These are phyloP conservation scores for Smithsoniella earleae DNA, from an alignment of 163 green algal species.

Conservation along the genomic window DNA sequence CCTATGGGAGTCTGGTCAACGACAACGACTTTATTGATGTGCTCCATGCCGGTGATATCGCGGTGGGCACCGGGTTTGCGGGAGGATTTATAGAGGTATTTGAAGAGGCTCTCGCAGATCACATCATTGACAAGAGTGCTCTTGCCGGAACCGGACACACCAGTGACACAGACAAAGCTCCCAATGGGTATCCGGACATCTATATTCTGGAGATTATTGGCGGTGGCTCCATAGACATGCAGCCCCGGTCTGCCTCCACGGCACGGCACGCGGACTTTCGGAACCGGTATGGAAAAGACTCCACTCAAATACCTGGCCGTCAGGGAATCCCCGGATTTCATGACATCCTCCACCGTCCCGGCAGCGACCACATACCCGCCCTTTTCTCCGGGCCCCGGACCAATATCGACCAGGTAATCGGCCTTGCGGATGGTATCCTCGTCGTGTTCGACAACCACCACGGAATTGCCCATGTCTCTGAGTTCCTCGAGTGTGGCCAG, in stretches of 20 bases:
- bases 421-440: not conserved
- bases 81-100: not conserved
- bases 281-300: not conserved
- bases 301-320: not conserved
- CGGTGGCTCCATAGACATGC: not conserved
- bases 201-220: not conserved
- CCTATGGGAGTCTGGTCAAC: constrained; percentile 31
- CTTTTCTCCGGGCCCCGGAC: not conserved
- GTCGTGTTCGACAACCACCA: constrained; percentile 26
- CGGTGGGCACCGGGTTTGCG: not conserved
- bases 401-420: constrained; percentile 8
- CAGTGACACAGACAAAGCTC: not conserved
- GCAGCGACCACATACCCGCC: not conserved
- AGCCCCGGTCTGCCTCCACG: not conserved
- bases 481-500: constrained; percentile 1
- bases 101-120: not conserved
- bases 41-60: not conserved
- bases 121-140: not conserved
- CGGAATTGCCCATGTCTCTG: not conserved
- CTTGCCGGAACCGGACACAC: constrained; percentile 8
- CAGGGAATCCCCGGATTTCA: not conserved
- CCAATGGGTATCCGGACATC: not conserved
- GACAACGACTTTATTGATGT: constrained; percentile 8
- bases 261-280: not conserved
- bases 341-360: not conserved